Conservation (phyloP, 140 eudicot species). For the Senecio squalidus region DNA sequence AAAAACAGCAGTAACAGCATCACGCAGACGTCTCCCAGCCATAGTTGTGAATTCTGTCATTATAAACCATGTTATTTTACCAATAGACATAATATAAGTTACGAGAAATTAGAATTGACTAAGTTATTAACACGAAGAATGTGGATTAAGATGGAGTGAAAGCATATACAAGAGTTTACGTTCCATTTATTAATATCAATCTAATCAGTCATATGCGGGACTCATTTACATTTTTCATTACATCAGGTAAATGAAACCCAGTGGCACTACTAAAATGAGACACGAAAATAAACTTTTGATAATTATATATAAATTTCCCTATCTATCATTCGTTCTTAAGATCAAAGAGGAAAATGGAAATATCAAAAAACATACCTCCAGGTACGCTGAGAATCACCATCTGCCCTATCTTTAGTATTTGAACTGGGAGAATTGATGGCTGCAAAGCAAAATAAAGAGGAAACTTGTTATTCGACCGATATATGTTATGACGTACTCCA, state of each 20-base stretch:
- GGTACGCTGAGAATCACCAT: conserved; percentile 94
- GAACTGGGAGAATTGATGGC: conserved; percentile 95
- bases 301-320: background rate
- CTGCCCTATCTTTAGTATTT: conserved; percentile 88
- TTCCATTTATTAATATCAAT: background rate
- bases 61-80: conserved; percentile 9
- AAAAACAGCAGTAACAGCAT: conserved; percentile 74
- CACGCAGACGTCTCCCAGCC: conserved; percentile 99
- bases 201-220: background rate
- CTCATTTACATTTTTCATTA: background rate
- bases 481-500: background rate
- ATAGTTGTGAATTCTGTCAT: conserved; percentile 89
- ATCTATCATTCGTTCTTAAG: background rate
- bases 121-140: conserved; percentile 1
- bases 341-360: conserved; percentile 9
- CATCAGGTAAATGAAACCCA: background rate
- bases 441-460: conserved; percentile 25
- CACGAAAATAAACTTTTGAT: background rate
- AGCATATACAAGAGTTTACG: background rate
- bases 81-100: conserved; percentile 5
- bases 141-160: background rate
- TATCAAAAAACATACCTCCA: conserved; percentile 60
- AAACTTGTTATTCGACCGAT: background rate
- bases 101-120: background rate
- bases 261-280: background rate